Base-by-base conservation (phyloP, 2,329 filamentous ascomycete genomes). In the Verticillium nubilum region DNA sequence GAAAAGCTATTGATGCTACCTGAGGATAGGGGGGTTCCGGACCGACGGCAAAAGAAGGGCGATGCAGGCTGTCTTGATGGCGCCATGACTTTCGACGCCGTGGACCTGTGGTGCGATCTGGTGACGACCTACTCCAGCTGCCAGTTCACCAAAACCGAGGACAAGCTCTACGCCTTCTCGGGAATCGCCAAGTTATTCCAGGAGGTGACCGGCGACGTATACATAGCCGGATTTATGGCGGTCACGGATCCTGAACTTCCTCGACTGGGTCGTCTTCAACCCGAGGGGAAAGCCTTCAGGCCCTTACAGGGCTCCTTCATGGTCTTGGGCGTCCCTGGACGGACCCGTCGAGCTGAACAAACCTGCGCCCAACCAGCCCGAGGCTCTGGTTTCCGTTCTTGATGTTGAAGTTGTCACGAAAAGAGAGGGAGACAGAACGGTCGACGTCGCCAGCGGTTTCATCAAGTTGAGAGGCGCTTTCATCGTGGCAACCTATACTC, bases 181-280 rank as follows among this genome's bases (percentile, higher is more conserved):
- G 59, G 54, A 2, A 28, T 59, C 9, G 59, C 52, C 1, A 35
- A 57, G 15, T 13, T 58, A 9, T 54, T 62, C 12, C 33, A 28
- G 17, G 52, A 59, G 25, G 15, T 56, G 4, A 56, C 54, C 3
- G 35, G 31, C 7, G 57, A 59, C 10, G 19, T n/a, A 12, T 62
- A 58, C 27, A 5, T 59, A 1, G 61, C 61, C 2, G 59, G 59
- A n/a, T 7, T 17, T 59, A 4, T 61, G 59, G 59, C 57, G 23
- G n/a, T 53, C 27, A 15, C 10, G 37, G 15, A 25, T 60, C 10
- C 50, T 60, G 3, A 5, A 55, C 9, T 31, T 52, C 25, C 26
- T 60, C 0, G n/a, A 29, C 17, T 60, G 59, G 52, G 13, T 3
- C 15, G 23, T 89, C 2, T 1, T 1, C 4, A 29, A 31, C 27